Conservation (phyloP, 2,329 filamentous ascomycete genomes). For the Fusarium lateritium region DNA sequence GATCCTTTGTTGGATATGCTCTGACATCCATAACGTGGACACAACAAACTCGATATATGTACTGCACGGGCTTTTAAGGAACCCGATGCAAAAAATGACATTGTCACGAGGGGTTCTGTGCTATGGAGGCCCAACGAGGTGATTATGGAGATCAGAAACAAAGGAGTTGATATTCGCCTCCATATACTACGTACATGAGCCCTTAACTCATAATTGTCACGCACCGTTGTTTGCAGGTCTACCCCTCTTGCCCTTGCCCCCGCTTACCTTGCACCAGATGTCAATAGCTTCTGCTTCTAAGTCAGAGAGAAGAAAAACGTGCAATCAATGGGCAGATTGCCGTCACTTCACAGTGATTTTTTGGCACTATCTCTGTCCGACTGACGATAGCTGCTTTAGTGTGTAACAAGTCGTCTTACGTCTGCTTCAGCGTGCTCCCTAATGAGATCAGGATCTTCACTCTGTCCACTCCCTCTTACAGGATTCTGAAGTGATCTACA, state of each 20-base stretch:
- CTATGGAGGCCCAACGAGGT: not conserved
- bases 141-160: constrained; percentile 7
- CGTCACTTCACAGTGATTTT: not conserved
- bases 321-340: constrained; percentile 8
- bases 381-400: constrained; percentile 19
- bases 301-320: not conserved
- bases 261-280: constrained; percentile 23
- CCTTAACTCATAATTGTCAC: constrained; percentile 14
- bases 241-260: constrained; percentile 18
- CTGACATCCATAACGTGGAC: constrained; percentile 4
- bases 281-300: constrained; percentile 18
- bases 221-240: constrained; percentile 19
- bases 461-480: constrained; percentile 30
- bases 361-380: constrained; percentile 14
- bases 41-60: constrained; percentile 14
- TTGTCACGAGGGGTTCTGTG: not conserved
- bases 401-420: constrained; percentile 33
- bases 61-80: not conserved
- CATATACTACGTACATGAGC: not conserved
- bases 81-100: not conserved
- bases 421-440: constrained; percentile 27
- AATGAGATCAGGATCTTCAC: constrained; percentile 35
- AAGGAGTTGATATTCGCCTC: constrained; percentile 10
- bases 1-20: constrained; percentile 41
- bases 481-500: constrained; percentile 22